Percentiles rank a stretch among this genome's conserved stretches.
These are phyloP conservation scores for Aegilops longissima DNA, from an alignment of 176 grass and related monocot species.

Conservation along the genomic window DNA sequence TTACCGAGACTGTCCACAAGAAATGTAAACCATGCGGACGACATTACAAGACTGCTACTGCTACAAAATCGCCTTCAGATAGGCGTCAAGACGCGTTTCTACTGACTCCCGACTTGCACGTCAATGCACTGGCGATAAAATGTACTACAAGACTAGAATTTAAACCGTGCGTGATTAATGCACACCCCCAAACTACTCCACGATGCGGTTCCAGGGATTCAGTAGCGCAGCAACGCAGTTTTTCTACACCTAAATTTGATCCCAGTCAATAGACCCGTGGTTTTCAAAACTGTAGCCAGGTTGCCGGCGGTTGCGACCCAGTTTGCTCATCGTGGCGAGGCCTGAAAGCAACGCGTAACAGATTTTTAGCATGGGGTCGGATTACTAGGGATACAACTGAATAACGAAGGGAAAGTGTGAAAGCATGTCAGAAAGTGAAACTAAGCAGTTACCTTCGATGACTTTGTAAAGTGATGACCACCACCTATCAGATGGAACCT, in stretches of 20 bases:
- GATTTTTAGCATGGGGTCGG: background rate
- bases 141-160: background rate
- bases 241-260: slow-evolving; percentile 68
- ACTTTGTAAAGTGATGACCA: slow-evolving; percentile 98
- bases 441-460: slow-evolving; percentile 67
- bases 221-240: background rate
- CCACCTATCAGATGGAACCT: slow-evolving; percentile 80
- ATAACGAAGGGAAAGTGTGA: background rate
- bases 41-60: background rate
- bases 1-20: background rate
- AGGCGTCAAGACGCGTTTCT: background rate
- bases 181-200: background rate
- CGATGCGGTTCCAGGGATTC: background rate
- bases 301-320: slow-evolving; percentile 70
- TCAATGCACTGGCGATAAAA: background rate
- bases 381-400: background rate
- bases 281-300: slow-evolving; percentile 64
- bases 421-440: background rate
- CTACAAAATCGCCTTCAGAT: background rate
- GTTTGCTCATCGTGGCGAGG: slow-evolving; percentile 74
- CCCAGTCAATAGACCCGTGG: slow-evolving; percentile 69
- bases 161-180: slow-evolving; percentile 16
- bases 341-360: slow-evolving; percentile 52
- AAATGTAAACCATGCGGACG: slow-evolving; percentile 3
- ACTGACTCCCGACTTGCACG: background rate